phyloP scores from a whole-genome alignment of 768 basidiomycete species.

The Fomitopsis serialis region DNA sequence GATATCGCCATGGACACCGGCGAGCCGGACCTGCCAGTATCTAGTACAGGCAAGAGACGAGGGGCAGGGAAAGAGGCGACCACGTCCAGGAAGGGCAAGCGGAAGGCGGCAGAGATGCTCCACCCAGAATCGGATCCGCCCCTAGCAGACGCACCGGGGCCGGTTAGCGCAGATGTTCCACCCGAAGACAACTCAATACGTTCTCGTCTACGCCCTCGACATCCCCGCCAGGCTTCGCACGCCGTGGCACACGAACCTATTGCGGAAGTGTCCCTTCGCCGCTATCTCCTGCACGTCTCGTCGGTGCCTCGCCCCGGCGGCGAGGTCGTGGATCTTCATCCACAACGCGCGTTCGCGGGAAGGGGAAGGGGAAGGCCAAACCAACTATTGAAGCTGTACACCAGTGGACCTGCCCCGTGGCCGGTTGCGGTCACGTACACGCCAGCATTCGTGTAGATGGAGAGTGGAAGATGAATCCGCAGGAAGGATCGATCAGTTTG shows the following conservation, averaged over 20 bases:
- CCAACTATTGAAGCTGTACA: conserved; percentile 39
- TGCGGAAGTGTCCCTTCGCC: too few species aligned
- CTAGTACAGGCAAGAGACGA: conserved; percentile 29
- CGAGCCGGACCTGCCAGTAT: not conserved
- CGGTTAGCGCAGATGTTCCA: too few species aligned
- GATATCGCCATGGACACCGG: not conserved
- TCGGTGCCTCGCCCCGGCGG: conserved; percentile 5
- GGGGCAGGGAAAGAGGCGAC: conserved; percentile 14
- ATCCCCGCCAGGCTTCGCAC: conserved; percentile 10
- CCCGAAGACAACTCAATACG: conserved; percentile 39
- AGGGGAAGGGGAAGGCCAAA: conserved; percentile 28
- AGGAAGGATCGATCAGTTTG: conserved; percentile 32
- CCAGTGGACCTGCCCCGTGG: conserved; percentile 63
- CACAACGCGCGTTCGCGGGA: conserved; percentile 15
- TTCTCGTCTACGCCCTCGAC: conserved; percentile 52
- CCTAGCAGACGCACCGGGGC: not conserved
- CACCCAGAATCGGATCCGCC: conserved; percentile 4
- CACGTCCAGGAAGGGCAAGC: conserved; percentile 11
- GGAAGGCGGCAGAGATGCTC: conserved; percentile 8
- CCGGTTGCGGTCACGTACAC: conserved; percentile 48
- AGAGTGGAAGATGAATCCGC: conserved; percentile 54
- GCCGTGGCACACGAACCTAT: not conserved
- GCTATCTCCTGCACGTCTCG: conserved; percentile 5
- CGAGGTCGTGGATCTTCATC: conserved; percentile 3
- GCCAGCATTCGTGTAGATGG: conserved; percentile 53